Conservation (phyloP, 2,329 filamentous ascomycete genomes). For the Microdochium nivale region DNA sequence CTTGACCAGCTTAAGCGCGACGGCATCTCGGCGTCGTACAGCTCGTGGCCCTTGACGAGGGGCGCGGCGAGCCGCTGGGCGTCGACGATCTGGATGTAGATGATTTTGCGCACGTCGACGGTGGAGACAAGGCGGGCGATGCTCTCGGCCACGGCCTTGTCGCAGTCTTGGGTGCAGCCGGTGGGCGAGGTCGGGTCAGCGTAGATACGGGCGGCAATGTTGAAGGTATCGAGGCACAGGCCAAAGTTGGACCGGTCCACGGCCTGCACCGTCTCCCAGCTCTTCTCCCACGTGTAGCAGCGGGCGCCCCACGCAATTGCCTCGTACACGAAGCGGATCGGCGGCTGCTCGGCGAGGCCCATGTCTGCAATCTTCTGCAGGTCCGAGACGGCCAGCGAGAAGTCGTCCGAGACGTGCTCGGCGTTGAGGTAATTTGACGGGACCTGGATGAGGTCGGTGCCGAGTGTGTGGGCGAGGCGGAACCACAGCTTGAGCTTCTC, state of each 20-base stretch:
- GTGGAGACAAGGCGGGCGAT: constrained; percentile 42
- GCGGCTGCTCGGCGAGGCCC: constrained; percentile 45
- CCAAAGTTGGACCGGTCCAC: constrained; percentile 67
- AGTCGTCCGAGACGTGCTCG: constrained; percentile 32
- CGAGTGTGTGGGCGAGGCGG: constrained; percentile 50
- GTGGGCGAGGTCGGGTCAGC: constrained; percentile 52
- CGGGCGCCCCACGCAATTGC: constrained; percentile 64
- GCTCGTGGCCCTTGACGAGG: constrained; percentile 46
- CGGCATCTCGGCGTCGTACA: constrained; percentile 48
- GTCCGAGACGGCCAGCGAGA: constrained; percentile 51
- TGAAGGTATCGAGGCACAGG: constrained; percentile 70
- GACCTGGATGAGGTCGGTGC: constrained; percentile 66
- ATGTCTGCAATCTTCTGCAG: constrained; percentile 59
- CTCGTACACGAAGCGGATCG: constrained; percentile 65
- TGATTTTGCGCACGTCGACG: constrained; percentile 57
- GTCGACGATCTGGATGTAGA: constrained; percentile 71
- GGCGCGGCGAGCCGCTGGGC: constrained; percentile 54
- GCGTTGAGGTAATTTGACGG: constrained; percentile 60
- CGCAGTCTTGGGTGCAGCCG: constrained; percentile 45
- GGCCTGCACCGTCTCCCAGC: constrained; percentile 57
- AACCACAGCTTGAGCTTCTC: constrained; percentile 64
- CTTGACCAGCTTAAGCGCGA: constrained; percentile 70
- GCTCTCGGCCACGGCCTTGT: constrained; percentile 43
- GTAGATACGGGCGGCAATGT: constrained; percentile 63
- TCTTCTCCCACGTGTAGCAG: constrained; percentile 61